Percentiles rank a stretch among this genome's conserved stretches.
These are phyloP conservation scores for Puccinia polysora DNA, from an alignment of 1,284 basidiomycete genomes.

Conservation along the genomic window DNA sequence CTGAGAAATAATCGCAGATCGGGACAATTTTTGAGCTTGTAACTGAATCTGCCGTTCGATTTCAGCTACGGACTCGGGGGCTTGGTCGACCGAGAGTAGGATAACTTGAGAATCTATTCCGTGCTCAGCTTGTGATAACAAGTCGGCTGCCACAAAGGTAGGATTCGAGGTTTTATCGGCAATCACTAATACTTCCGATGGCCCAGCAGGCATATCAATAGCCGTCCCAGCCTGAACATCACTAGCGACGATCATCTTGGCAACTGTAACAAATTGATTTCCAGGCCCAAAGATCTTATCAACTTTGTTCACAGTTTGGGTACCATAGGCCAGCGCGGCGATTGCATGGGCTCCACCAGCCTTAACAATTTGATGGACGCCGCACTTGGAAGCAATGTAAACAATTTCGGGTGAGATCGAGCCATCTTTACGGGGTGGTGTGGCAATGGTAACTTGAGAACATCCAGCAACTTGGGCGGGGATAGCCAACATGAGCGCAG, in stretches of 20 bases:
- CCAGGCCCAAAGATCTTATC: conserved; percentile 91
- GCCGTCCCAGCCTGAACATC: conserved; percentile 94
- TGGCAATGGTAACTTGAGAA: conserved; percentile 85
- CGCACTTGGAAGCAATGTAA: conserved; percentile 83
- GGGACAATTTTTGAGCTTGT: conserved; percentile 79
- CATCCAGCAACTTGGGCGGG: conserved; percentile 97
- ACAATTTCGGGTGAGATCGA: conserved; percentile 89
- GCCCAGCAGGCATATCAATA: conserved; percentile 99
- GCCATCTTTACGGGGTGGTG: conserved; percentile 84
- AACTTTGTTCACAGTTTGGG: conserved; percentile 91
- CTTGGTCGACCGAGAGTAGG: conserved; percentile 72
- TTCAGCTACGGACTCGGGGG: conserved; percentile 61
- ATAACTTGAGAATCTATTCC: conserved; percentile 97
- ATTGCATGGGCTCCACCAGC: conserved; percentile 96
- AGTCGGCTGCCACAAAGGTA: conserved; percentile 89
- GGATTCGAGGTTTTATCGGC: conserved; percentile 81
- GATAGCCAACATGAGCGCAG: conserved; percentile 95
- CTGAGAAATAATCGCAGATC: conserved; percentile 83
- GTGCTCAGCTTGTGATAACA: conserved; percentile 93
- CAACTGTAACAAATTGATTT: conserved; percentile 85
- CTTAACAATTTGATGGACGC: conserved; percentile 79
- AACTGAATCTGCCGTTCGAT: conserved; percentile 81
- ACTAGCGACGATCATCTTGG: conserved; percentile 71
- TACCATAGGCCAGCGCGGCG: conserved; percentile 96
- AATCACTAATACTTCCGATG: conserved; percentile 91